Base-by-base conservation (phyloP, 768 basidiomycete genomes). In the Cubamyces sp. region DNA sequence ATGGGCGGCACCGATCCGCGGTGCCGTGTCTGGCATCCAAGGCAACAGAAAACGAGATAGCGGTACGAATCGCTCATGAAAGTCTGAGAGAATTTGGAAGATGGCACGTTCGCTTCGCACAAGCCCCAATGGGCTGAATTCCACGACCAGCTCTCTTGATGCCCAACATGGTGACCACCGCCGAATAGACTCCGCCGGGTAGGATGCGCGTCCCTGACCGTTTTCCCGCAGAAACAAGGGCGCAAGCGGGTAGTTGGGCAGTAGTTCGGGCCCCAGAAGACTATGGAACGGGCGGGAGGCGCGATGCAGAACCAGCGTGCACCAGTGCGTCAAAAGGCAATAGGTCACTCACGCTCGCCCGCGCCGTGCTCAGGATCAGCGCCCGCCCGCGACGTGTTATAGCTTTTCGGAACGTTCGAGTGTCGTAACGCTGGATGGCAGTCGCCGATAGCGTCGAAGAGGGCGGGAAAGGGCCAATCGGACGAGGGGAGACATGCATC, bases 401-500 rank as follows among this genome's bases (percentile, higher is more conserved):
- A 41, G 39, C 43, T 45, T 47, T 40, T 48, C 37, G 49, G 48
- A 53, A 56, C 21, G 54, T 23, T 60, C 40, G 46, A 46, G 49
- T 65, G 64, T 60, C 64, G 60, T 65, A 42, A 61, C 37, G 9
- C 11, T 54, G 42, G 26, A 18, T 41, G 37, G 23, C 37, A 30
- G 54, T 56, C 48, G 43, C 52, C 39, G 64, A 61, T 61, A 65
- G 59, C 53, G 47, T 61, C 60, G 56, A 57, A 63, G 54, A 39
- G 45, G 54, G 28, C 28, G 39, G 3, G 54, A 11, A 16, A 14
- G 39, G 50, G 53, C 65, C 65, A 66, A 66, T 66, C 65, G 65
- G 65, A 66, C 57, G 55, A 63, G 65, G 54, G 57, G 42, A 41
- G 19, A 19, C 19, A 34, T 52, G 57, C 61, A 66, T 66, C 65